Conservation (phyloP, 73 alveolate species). For the Symbiodinium pilosum region DNA sequence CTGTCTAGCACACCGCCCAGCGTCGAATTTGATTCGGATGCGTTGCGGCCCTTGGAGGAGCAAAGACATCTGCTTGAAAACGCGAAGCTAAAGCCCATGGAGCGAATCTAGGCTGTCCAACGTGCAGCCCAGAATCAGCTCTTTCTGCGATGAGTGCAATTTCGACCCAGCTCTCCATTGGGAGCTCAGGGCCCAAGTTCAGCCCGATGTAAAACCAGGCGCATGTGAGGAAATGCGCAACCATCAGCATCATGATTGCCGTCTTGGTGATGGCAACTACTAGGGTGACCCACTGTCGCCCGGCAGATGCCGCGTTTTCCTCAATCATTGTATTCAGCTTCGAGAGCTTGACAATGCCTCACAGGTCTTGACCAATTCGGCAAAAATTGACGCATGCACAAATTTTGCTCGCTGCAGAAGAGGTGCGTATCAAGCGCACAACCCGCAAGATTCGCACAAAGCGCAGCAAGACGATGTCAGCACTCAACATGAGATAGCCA, state of each 20-base stretch:
- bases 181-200: slow-evolving; percentile 1
- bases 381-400: no score
- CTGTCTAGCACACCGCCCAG: not conserved
- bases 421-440: slow-evolving; percentile 46
- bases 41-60: no score
- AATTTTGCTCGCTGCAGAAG: no score
- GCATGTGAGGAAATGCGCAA: slow-evolving; percentile 69
- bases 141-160: not conserved
- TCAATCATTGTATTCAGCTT: slow-evolving; percentile 48
- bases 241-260: slow-evolving; percentile 35
- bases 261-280: slow-evolving; percentile 82
- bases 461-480: slow-evolving; percentile 33
- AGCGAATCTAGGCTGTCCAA: no score
- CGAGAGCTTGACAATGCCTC: slow-evolving; percentile 44
- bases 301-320: slow-evolving; percentile 74
- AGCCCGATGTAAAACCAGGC: slow-evolving; percentile 35
- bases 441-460: slow-evolving; percentile 54
- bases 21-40: no score
- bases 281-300: slow-evolving; percentile 83
- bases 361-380: no score
- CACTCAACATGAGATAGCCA: not conserved
- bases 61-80: no score
- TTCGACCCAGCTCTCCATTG: not conserved
- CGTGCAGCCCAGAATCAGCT: not conserved
- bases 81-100: no score